Conservation (phyloP, 352 stramenopile genomes). For the Pythium brachiatum region DNA sequence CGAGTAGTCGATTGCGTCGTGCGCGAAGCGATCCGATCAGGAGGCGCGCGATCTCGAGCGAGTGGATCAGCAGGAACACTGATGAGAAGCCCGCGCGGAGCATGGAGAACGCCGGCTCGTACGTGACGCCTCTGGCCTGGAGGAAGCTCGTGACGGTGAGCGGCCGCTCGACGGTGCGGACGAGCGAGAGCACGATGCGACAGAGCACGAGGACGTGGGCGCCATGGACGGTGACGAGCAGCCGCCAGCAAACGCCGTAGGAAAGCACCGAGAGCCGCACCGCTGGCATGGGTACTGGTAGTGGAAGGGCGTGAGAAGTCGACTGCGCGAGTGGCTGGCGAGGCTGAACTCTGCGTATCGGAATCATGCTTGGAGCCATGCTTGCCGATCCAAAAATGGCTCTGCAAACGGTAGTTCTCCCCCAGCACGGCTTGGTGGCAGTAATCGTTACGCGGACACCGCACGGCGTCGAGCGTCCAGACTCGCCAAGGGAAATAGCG, state of each 20-base stretch:
- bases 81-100: neutral
- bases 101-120: neutral
- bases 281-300: constrained; percentile 23
- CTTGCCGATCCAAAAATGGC: no score
- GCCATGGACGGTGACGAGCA: neutral
- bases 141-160: neutral
- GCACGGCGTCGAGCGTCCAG: neutral
- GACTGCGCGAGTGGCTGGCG: no score
- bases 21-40: neutral
- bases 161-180: neutral
- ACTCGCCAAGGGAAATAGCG: neutral
- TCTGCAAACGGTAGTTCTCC: no score
- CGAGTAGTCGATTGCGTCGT: neutral
- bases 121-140: neutral
- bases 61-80: neutral
- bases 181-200: neutral
- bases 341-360: no score
- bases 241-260: neutral
- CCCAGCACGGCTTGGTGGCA: no score
- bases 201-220: neutral
- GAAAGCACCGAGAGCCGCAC: neutral
- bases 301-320: constrained; percentile 26
- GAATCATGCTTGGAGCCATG: no score
- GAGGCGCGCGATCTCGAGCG: neutral
- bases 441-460: no score